Base-by-base conservation (phyloP, 495 filamentous ascomycete genomes). In the Aspergillus steynii region DNA sequence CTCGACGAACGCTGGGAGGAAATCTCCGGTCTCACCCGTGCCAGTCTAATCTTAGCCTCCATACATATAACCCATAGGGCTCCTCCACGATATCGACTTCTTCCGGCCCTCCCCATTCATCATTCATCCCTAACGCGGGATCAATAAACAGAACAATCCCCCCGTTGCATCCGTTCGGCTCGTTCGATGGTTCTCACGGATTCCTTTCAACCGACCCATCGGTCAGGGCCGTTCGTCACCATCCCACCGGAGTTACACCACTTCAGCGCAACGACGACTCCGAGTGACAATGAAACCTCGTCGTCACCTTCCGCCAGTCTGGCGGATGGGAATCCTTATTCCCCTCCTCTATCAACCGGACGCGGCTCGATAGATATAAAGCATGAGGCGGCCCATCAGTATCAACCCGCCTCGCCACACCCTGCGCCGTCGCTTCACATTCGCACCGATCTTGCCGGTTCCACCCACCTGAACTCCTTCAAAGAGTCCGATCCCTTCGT, bases 361-460 rank as follows among this genome's bases (percentile, higher is more conserved):
- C 54, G n/a, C 9, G 28, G 47, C 29, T 59, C 63, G 28, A 26
- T 50, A 7, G 47, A 48, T 50, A 55, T 45, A 31, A 58, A 58
- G 34, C 58, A 69, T 28, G 61, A 62, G 50, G 49, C 56, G 56
- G 56, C 59, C 5, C 26, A 53, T 25, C 58, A 65, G 37, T 46
- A 49, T 10, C 46, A 56, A 31, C 55, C 56, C 4, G 28, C 28
- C 45, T 53, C 54, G 25, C 31, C 59, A 9, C 57, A 61, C 0
- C 68, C 67, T 42, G 60, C 75, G 25, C 77, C 77, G 3, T 70
- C 75, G 12, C 68, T 80, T 7, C 75, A 80, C 45, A 74, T 80
- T 56, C 72, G 75, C 15, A 80, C 77, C 59, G 77, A 80, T 58
- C 53, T 80, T 12, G 50, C 69, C 28, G 69, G 46, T 51, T 25